These are phyloP conservation scores for Lentithecium fluviatile DNA, from an alignment of 495 filamentous ascomycete species.

Conservation along the genomic window DNA sequence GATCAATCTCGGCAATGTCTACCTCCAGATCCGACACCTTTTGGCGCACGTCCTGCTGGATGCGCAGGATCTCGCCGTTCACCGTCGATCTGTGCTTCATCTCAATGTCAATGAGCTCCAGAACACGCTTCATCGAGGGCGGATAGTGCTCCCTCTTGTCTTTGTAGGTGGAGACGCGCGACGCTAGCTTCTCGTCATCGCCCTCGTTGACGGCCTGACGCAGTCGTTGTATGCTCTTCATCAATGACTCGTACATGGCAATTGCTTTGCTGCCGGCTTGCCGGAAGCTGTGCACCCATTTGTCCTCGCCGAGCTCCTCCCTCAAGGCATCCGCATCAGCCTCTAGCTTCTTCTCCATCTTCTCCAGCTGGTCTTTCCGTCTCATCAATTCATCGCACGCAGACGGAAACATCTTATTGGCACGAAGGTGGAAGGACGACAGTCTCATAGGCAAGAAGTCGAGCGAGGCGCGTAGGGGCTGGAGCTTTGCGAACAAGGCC, in stretches of 20 bases:
- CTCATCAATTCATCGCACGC: constrained; percentile 85
- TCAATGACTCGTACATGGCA: constrained; percentile 91
- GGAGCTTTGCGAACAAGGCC: constrained; percentile 89
- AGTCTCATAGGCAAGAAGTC: constrained; percentile 97
- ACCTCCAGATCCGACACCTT: constrained; percentile 74
- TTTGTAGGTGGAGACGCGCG: constrained; percentile 89
- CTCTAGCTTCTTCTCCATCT: constrained; percentile 77
- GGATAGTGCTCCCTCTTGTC: constrained; percentile 94
- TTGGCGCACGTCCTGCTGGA: constrained; percentile 77
- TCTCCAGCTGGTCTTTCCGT: constrained; percentile 67
- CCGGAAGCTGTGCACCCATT: constrained; percentile 92
- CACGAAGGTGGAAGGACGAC: constrained; percentile 76
- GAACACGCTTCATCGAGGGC: constrained; percentile 86
- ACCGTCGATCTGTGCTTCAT: constrained; percentile 88
- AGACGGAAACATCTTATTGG: constrained; percentile 73
- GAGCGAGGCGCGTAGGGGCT: constrained; percentile 85
- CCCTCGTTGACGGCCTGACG: constrained; percentile 75
- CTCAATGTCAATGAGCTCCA: constrained; percentile 88
- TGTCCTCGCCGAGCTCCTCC: constrained; percentile 87
- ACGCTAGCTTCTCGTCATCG: constrained; percentile 67
- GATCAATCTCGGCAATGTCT: constrained; percentile 73
- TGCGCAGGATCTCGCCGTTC: constrained; percentile 85
- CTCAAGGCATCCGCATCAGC: constrained; percentile 81
- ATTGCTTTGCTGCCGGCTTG: constrained; percentile 89
- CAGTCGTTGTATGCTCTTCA: constrained; percentile 77